phyloP scores from a whole-genome alignment of 352 stramenopile species.

The Phytopythium litorale region DNA sequence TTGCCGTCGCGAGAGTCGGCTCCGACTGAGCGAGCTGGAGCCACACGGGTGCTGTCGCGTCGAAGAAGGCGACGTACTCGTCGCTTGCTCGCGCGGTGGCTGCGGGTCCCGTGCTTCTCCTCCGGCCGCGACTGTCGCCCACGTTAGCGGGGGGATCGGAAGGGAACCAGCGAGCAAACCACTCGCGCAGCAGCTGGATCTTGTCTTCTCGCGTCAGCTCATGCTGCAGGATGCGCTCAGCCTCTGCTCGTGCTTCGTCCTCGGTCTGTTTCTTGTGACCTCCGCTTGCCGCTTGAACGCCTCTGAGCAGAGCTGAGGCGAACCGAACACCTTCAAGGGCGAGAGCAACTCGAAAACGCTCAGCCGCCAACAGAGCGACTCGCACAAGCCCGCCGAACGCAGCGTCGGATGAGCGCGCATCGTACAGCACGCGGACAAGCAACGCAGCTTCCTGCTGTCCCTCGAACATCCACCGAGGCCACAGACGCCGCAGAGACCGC shows the following conservation, averaged over 20 bases:
- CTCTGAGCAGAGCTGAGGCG: constrained; percentile 28
- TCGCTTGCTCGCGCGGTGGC: constrained; percentile 22
- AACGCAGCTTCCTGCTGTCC: constrained; percentile 47
- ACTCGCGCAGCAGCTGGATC: constrained; percentile 30
- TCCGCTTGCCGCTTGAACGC: constrained; percentile 12
- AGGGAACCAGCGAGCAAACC: constrained; percentile 46
- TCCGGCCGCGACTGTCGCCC: constrained; percentile 10
- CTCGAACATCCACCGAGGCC: constrained; percentile 78
- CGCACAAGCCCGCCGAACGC: constrained; percentile 63
- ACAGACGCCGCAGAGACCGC: constrained; percentile 43
- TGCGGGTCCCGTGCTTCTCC: constrained; percentile 5
- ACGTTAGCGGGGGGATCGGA: constrained; percentile 15
- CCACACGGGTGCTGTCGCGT: constrained; percentile 56
- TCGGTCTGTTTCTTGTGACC: constrained; percentile 23
- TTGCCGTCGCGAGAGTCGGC: constrained; percentile 22
- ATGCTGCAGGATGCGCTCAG: not conserved
- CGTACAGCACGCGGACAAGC: constrained; percentile 66
- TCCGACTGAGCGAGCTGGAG: constrained; percentile 52
- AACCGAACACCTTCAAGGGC: constrained; percentile 39
- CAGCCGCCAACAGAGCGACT: constrained; percentile 31
- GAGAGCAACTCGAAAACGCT: constrained; percentile 46
- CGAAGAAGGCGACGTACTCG: constrained; percentile 52
- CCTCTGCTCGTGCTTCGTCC: constrained; percentile 13
- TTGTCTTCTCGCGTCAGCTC: constrained; percentile 49
- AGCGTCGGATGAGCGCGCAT: constrained; percentile 51